Conservation (phyloP, 352 stramenopile genomes). For the Phytophthora hybrid region DNA sequence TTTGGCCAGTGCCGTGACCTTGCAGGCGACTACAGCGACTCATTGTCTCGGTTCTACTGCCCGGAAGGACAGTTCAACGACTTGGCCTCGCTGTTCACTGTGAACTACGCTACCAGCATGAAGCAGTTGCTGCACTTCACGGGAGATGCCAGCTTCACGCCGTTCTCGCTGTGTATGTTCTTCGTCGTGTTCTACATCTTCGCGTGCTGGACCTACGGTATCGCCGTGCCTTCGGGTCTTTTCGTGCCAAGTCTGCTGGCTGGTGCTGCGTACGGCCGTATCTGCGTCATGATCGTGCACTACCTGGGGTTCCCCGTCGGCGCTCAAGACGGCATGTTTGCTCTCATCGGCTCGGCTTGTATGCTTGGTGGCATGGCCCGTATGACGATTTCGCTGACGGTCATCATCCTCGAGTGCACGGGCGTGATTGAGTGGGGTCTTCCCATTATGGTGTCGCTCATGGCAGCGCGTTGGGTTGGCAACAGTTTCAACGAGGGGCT, state of each 20-base stretch:
- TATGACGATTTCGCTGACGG: slow-evolving; percentile 99
- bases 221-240: slow-evolving; percentile 96
- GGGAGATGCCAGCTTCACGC: slow-evolving; percentile 91
- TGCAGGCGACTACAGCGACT: slow-evolving; percentile 69
- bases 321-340: slow-evolving; percentile 94
- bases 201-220: slow-evolving; percentile 96
- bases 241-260: slow-evolving; percentile 97
- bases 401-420: slow-evolving; percentile 99
- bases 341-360: slow-evolving; percentile 95
- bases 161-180: slow-evolving; percentile 95
- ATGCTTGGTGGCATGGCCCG: slow-evolving; percentile 97
- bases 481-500: slow-evolving; percentile 99
- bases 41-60: slow-evolving; percentile 95
- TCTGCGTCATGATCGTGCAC: slow-evolving; percentile 77
- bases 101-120: slow-evolving; percentile 95
- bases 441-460: slow-evolving; percentile 98
- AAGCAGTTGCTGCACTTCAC: slow-evolving; percentile 98
- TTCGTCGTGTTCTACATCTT: slow-evolving; percentile 95
- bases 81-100: slow-evolving; percentile 96
- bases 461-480: slow-evolving; percentile 96
- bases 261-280: slow-evolving; percentile 95
- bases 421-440: slow-evolving; percentile 98
- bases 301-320: slow-evolving; percentile 69
- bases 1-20: slow-evolving; percentile 71
- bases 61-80: slow-evolving; percentile 97